Conservation (phyloP, 83 land plant species). For the Thuja plicata region DNA sequence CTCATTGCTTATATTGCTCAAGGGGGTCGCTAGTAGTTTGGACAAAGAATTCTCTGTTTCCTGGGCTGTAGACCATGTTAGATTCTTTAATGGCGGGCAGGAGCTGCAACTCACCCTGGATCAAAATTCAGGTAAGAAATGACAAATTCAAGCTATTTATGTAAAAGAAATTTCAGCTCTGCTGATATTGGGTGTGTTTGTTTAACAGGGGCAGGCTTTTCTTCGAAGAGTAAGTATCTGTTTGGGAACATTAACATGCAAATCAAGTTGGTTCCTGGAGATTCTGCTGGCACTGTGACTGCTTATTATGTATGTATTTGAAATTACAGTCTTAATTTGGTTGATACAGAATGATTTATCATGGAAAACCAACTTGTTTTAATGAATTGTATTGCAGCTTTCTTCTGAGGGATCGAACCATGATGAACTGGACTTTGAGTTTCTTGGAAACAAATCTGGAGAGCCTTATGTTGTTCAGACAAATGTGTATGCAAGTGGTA, state of each 20-base stretch:
- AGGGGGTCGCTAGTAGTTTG: too few species aligned
- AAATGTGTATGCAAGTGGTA: slow-evolving; percentile 55
- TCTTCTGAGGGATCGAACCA: slow-evolving; percentile 13
- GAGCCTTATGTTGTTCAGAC: slow-evolving; percentile 60
- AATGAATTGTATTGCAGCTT: too few species aligned
- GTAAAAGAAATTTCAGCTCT: too few species aligned
- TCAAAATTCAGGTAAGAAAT: slow-evolving; percentile 29
- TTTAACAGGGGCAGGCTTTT: slow-evolving; percentile 43
- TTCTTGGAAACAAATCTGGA: slow-evolving; percentile 58
- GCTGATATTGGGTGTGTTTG: too few species aligned
- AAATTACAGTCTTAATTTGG: neutral
- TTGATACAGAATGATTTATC: neutral
- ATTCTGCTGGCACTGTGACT: neutral
- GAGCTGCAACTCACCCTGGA: slow-evolving; percentile 35
- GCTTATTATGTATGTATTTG: neutral
- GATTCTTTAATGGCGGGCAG: slow-evolving; percentile 33
- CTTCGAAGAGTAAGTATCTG: slow-evolving; percentile 18
- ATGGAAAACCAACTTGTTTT: neutral
- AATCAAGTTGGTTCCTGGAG: too few species aligned
- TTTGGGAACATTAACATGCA: too few species aligned
- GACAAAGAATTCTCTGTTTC: slow-evolving; percentile 1
- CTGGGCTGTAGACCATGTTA: slow-evolving; percentile 25
- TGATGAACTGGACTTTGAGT: slow-evolving; percentile 63
- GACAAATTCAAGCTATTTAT: neutral
- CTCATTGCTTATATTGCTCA: neutral